A percentile compares a stretch with the other conserved stretches of the same genome.
Conservation (phyloP, 2,329 filamentous ascomycete genomes). For the Trichoderma sp. region DNA sequence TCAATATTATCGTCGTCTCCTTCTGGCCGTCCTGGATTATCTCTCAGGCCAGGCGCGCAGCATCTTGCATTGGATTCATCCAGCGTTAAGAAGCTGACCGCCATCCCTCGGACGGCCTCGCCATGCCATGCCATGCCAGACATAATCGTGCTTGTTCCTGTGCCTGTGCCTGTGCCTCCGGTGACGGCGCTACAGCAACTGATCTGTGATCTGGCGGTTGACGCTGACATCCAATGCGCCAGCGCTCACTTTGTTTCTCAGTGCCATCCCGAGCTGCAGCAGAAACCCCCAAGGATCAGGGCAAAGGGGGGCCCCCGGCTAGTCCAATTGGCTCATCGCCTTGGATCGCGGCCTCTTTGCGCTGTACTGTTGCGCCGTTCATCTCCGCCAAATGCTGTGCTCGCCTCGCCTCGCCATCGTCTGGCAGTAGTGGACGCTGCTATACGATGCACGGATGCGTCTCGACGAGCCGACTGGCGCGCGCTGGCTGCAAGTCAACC, state of each 20-base stretch:
- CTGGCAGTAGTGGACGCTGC: neutral
- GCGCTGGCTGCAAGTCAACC: slow-evolving; percentile 13
- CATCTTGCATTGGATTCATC: neutral
- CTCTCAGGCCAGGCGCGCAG: slow-evolving; percentile 8
- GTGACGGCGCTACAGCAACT: slow-evolving; percentile 1
- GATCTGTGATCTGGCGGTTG: slow-evolving; percentile 2
- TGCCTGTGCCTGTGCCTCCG: neutral
- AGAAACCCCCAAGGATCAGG: neutral
- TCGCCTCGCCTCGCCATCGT: neutral
- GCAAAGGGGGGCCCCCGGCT: neutral
- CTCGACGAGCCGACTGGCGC: neutral
- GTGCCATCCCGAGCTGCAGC: slow-evolving; percentile 3
- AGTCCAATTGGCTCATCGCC: neutral
- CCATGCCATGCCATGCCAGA: neutral
- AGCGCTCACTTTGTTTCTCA: neutral
- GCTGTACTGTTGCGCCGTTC: neutral
- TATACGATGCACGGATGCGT: neutral
- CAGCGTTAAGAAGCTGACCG: slow-evolving; percentile 2
- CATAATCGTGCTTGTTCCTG: neutral
- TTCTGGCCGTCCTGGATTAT: neutral
- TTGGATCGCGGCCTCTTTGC: neutral
- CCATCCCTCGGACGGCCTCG: neutral
- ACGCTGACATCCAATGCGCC: slow-evolving; percentile 3
- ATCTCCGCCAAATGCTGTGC: neutral
- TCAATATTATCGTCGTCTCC: neutral